These are phyloP conservation scores for Gossypium australe DNA, from an alignment of 345 rosid species.

Conservation along the genomic window DNA sequence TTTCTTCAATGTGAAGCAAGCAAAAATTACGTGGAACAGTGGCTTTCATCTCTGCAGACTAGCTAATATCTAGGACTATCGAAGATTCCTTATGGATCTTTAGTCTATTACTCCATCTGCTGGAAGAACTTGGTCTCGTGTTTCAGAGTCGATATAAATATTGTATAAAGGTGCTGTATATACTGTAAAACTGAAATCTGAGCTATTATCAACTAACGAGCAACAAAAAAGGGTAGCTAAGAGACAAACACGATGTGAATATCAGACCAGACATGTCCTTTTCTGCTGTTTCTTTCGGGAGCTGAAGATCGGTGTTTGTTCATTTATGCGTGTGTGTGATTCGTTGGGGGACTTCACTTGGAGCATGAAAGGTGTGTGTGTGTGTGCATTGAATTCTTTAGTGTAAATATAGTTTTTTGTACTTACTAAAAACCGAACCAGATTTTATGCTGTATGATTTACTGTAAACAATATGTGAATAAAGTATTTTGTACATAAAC, in stretches of 20 bases:
- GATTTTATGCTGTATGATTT: not conserved
- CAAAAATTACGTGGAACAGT: not conserved
- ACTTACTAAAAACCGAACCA: conserved; percentile 4
- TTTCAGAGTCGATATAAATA: not conserved
- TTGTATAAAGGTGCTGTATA: conserved; percentile 6
- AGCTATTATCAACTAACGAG: not conserved
- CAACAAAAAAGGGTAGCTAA: not conserved
- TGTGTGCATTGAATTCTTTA: conserved; percentile 26
- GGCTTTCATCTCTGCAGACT: not conserved
- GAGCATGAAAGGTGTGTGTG: not conserved
- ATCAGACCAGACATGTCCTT: not conserved
- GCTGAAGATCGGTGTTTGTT: not conserved
- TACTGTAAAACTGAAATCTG: not conserved
- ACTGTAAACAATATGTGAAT: conserved; percentile 24
- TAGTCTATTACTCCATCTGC: conserved; percentile 8
- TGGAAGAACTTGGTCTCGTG: conserved; percentile 12
- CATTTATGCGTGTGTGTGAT: conserved; percentile 2
- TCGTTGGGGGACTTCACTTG: not conserved
- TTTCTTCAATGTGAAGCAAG: not conserved
- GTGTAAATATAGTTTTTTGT: conserved; percentile 24
- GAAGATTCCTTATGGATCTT: not conserved
- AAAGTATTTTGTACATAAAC: not conserved
- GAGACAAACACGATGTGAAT: not conserved
- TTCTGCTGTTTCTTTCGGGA: not conserved
- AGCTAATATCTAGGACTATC: conserved; percentile 18